Evolutionary conservation across 2,329 filamentous ascomycete species (phyloP), one percentile per base, ranked within the genome.

Genomic region (Ceratocystis alfenasii): DNA sequence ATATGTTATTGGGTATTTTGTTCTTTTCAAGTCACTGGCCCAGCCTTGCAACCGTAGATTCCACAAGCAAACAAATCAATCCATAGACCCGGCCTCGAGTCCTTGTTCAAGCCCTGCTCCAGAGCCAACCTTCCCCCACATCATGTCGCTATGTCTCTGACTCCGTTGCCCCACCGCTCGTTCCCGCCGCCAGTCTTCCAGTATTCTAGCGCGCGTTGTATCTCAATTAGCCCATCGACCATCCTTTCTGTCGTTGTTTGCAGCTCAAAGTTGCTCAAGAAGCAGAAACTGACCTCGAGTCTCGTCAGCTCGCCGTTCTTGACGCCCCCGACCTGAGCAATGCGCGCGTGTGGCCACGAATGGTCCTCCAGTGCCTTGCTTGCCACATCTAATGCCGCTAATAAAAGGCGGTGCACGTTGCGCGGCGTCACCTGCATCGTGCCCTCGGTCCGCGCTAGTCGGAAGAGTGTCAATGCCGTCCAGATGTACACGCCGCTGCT

Each of bases 281-380:
- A 93, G 75, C 89, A 92, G 73, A 93, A 93, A 71, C 88, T 91
- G 68, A 97, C 89, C 78, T 97, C 94, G 53, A 97, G 77, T 68
- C 88, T 82, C 50, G 88, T 88, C 63, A 99, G 80, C 75, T 97
- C 91, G 20, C 79, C 78, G 73, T 89, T 88, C 72, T 84, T 89
- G 17, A 97, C 90, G 20, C 93, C 93, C 53, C 94, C 93, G 1
- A 97, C 92, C 69, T 87, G 88, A 20, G 93, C 87, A 70, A 96
- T 86, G 65, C 90, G 87, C 68, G 81, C 81, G 76, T 96, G 93
- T 7, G 89, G 84, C 76, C 95, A 96, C 70, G 87, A 89, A 65
- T 93, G 81, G 74, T 97, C 93, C 75, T 99, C 93, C n/a, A 96
- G 78, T 0, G 90, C 89, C 77, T 97, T 99, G 83, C 92, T 94